These are phyloP conservation scores for Exophiala bonariae DNA, from an alignment of 2,329 filamentous ascomycete genomes.

Conservation along the genomic window DNA sequence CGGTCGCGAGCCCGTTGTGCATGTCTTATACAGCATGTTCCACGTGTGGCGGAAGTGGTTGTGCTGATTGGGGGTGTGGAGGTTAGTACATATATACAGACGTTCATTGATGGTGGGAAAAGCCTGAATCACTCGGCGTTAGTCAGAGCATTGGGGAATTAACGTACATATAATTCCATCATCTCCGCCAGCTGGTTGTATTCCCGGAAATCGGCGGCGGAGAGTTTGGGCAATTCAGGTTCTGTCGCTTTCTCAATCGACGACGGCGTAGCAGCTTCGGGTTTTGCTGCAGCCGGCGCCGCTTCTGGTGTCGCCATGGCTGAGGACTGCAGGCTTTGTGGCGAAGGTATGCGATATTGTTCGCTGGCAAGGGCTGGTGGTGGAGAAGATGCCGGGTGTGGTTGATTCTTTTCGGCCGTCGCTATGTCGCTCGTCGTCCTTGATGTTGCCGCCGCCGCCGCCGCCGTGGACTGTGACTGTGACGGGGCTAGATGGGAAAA, in stretches of 20 bases:
- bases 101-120: too few species aligned
- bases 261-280: background rate
- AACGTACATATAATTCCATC: constrained; percentile 63
- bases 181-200: constrained; percentile 25
- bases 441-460: too few species aligned
- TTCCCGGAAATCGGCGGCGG: constrained; percentile 63
- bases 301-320: background rate
- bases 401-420: too few species aligned
- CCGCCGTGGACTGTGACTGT: too few species aligned
- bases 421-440: too few species aligned
- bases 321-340: background rate
- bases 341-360: too few species aligned
- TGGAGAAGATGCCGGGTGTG: too few species aligned
- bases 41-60: constrained; percentile 74
- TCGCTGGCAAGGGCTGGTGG: too few species aligned
- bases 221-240: constrained; percentile 60
- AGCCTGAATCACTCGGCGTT: too few species aligned
- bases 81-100: too few species aligned
- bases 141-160: too few species aligned
- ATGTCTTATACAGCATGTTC: constrained; percentile 69
- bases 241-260: constrained; percentile 1
- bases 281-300: background rate
- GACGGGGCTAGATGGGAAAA: too few species aligned
- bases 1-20: constrained; percentile 59
- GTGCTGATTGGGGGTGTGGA: constrained; percentile 59